Percentiles rank a stretch among this genome's conserved stretches.
phyloP scores from a whole-genome alignment of 805 yeast species.

The Teunomyces barrocoloradensis region DNA sequence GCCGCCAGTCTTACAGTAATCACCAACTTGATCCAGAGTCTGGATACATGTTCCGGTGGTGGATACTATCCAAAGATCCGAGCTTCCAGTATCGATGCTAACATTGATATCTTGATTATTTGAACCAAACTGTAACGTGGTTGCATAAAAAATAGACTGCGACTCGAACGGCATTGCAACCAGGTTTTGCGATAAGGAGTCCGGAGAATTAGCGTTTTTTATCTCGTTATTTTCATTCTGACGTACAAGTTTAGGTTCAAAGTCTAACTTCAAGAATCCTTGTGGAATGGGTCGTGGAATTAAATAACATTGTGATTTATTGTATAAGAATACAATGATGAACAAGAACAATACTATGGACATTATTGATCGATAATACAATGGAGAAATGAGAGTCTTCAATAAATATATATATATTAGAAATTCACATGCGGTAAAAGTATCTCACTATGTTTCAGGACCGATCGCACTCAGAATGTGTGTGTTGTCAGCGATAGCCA shows the following conservation, averaged over 20 bases:
- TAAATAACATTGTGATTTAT: neutral
- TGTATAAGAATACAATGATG: neutral
- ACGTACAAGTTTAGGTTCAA: neutral
- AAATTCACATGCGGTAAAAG: no score
- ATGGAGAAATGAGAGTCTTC: no score
- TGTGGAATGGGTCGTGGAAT: neutral
- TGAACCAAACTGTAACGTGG: slow-evolving; percentile 7
- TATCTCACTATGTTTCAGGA: no score
- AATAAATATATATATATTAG: no score
- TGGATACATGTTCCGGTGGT: slow-evolving; percentile 3
- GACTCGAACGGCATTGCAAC: neutral
- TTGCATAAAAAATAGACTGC: neutral
- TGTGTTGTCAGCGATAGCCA: no score
- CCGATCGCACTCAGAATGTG: no score
- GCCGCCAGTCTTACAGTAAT: slow-evolving; percentile 4
- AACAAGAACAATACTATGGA: neutral
- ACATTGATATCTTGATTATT: slow-evolving; percentile 8
- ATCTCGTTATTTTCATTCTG: neutral
- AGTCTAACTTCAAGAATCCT: neutral
- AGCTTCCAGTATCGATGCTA: slow-evolving; percentile 10
- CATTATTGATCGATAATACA: no score
- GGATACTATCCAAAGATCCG: slow-evolving; percentile 10
- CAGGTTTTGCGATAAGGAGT: neutral
- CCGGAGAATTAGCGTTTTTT: neutral
- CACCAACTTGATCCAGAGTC: neutral